Percentiles rank a stretch among this genome's conserved stretches.
phyloP scores from a whole-genome alignment of 2,329 filamentous ascomycete genomes.

The Scedosporium dehoogii region DNA sequence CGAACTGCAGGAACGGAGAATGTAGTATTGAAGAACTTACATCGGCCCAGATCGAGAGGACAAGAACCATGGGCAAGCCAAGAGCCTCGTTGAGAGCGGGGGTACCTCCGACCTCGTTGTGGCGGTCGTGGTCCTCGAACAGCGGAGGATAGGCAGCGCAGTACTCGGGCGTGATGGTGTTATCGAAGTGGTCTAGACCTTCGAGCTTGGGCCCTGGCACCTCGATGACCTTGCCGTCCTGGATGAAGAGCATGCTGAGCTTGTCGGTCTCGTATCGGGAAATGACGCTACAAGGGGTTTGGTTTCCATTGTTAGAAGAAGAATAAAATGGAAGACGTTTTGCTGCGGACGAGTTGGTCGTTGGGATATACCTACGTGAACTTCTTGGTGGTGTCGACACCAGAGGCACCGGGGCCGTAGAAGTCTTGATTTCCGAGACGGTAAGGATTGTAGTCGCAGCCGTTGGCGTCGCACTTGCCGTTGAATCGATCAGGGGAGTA shows the following conservation, averaged over 20 bases:
- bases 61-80: slow-evolving; percentile 50
- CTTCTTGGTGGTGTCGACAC: slow-evolving; percentile 44
- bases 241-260: slow-evolving; percentile 39
- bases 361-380: slow-evolving; percentile 35
- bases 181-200: slow-evolving; percentile 46
- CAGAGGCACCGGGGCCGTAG: slow-evolving; percentile 43
- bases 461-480: slow-evolving; percentile 52
- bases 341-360: not conserved
- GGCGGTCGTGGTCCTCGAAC: slow-evolving; percentile 42
- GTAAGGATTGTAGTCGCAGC: slow-evolving; percentile 58
- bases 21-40: slow-evolving; percentile 12
- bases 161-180: slow-evolving; percentile 46
- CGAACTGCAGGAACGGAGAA: not conserved
- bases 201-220: slow-evolving; percentile 22
- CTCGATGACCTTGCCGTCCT: slow-evolving; percentile 44
- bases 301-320: not conserved
- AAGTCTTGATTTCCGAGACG: slow-evolving; percentile 50
- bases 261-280: slow-evolving; percentile 6
- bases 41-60: slow-evolving; percentile 47
- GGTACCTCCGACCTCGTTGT: slow-evolving; percentile 45
- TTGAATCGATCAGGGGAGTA: slow-evolving; percentile 40
- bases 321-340: not conserved
- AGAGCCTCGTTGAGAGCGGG: slow-evolving; percentile 44
- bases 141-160: slow-evolving; percentile 45
- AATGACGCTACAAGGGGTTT: slow-evolving; percentile 1